A percentile compares a stretch with the other conserved stretches of the same genome.
Conservation (phyloP, 2,329 filamentous ascomycete species). For the Orbilia blumenaviensis region DNA sequence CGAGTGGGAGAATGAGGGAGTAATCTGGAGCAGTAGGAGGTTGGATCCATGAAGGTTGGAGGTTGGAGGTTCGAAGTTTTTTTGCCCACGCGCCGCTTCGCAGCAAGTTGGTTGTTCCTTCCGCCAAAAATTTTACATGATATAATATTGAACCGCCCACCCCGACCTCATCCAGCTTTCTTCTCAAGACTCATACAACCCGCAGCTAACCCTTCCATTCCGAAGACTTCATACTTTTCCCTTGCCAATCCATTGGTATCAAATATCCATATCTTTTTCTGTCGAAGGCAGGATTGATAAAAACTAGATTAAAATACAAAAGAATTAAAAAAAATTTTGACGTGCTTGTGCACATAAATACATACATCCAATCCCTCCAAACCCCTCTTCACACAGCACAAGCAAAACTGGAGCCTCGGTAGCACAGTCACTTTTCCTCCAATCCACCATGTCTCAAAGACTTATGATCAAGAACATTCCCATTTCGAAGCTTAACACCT, state of each 20-base stretch:
- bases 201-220: neutral
- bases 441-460: slow-evolving; percentile 48
- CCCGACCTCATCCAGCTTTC: neutral
- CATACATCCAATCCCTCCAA: slow-evolving; percentile 2
- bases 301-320: no score
- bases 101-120: slow-evolving; percentile 28
- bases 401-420: slow-evolving; percentile 41
- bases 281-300: neutral
- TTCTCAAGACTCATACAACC: no score
- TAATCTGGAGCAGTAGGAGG: neutral
- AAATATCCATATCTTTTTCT: slow-evolving; percentile 4
- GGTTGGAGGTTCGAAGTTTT: no score
- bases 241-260: slow-evolving; percentile 14
- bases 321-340: neutral
- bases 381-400: slow-evolving; percentile 5
- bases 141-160: slow-evolving; percentile 21
- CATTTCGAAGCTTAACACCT: slow-evolving; percentile 54
- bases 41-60: no score
- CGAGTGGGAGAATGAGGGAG: neutral
- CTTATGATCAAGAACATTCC: slow-evolving; percentile 48
- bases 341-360: neutral
- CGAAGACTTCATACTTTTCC: neutral
- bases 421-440: slow-evolving; percentile 9
- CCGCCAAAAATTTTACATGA: slow-evolving; percentile 37
- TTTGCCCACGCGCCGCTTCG: slow-evolving; percentile 19